phyloP scores from a whole-genome alignment of 164 flowering plant genomes.

The Santalum album region DNA sequence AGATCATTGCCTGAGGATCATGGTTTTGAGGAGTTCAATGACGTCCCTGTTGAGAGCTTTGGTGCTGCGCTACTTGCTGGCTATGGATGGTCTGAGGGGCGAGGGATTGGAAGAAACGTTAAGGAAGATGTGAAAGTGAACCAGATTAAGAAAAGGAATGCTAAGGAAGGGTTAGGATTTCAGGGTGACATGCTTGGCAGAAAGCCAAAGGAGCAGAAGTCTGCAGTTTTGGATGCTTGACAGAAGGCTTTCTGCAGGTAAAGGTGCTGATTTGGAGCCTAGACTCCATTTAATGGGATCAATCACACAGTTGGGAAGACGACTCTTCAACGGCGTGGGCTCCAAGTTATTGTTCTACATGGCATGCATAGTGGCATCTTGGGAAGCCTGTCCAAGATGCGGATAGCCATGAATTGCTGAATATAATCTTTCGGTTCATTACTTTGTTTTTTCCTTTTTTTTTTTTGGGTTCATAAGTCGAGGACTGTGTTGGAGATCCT shows the following conservation, averaged over 20 bases:
- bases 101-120: constrained; percentile 57
- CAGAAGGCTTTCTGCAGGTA: constrained; percentile 9
- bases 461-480: too few relatives aligned
- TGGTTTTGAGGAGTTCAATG: constrained; percentile 45
- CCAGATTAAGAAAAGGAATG: constrained; percentile 29
- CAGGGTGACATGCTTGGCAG: constrained; percentile 10
- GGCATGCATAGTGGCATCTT: constrained; percentile 72
- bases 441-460: too few relatives aligned
- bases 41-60: constrained; percentile 68
- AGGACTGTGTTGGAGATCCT: constrained; percentile 82
- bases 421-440: constrained; percentile 62
- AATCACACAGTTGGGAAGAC: constrained; percentile 84
- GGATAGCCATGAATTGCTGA: constrained; percentile 52
- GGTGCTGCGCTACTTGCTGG: constrained; percentile 61
- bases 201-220: constrained; percentile 12
- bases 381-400: constrained; percentile 76
- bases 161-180: constrained; percentile 47
- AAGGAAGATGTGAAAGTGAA: constrained; percentile 56
- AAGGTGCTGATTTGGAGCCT: constrained; percentile 22
- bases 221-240: not conserved
- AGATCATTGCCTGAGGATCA: constrained; percentile 45
- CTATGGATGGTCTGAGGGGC: constrained; percentile 76
- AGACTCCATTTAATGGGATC: constrained; percentile 35
- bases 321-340: constrained; percentile 64
- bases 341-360: constrained; percentile 58